Conservation (phyloP, 1,284 basidiomycete genomes). For the Irpex sp. region DNA sequence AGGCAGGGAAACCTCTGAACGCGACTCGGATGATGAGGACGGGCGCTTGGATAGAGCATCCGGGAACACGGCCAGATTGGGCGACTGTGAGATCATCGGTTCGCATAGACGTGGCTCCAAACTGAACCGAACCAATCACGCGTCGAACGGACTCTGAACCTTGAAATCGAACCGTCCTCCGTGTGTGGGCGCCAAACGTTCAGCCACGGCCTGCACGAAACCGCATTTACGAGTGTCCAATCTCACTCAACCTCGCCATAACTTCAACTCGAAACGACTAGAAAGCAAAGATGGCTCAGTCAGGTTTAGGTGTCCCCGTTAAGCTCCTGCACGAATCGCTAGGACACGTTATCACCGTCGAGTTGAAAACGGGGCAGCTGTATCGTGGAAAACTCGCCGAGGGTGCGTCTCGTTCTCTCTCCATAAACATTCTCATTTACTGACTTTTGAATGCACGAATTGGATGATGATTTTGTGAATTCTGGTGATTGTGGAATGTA, state of each 20-base stretch:
- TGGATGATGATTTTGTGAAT: no score
- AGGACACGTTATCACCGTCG: slow-evolving; percentile 96
- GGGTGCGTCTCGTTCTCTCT: slow-evolving; percentile 45
- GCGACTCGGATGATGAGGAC: not conserved
- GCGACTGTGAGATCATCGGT: not conserved
- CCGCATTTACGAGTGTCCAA: not conserved
- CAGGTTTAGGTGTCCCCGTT: slow-evolving; percentile 84
- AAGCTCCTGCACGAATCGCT: slow-evolving; percentile 92
- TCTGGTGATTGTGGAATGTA: no score
- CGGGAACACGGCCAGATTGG: not conserved
- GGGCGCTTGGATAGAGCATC: not conserved
- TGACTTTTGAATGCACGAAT: slow-evolving; percentile 9
- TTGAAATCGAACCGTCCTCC: not conserved
- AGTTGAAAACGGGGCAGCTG: slow-evolving; percentile 95
- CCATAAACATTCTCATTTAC: slow-evolving; percentile 3
- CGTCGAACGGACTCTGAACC: no score
- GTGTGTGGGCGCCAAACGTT: not conserved
- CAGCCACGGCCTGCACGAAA: not conserved
- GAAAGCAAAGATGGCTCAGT: slow-evolving; percentile 25
- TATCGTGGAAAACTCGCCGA: slow-evolving; percentile 98
- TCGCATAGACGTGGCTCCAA: not conserved
- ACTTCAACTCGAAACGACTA: not conserved
- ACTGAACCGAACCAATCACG: no score
- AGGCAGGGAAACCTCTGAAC: no score
- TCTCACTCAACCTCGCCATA: not conserved